A percentile compares a stretch with the other conserved stretches of the same genome.
Conservation (phyloP, 202 grass and related monocot genomes). For the Digitaria exilis region DNA sequence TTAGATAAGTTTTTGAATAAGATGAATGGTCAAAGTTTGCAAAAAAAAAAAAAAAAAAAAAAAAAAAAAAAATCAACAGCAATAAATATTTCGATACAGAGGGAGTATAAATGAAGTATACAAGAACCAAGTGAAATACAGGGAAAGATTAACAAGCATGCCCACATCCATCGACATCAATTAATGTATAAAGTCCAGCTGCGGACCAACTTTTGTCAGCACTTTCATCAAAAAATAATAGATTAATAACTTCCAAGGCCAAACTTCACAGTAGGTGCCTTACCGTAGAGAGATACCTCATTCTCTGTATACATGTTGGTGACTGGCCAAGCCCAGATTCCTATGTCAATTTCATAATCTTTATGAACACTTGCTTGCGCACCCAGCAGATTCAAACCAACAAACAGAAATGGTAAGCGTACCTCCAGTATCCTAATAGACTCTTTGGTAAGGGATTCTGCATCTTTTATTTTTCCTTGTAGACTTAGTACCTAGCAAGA, state of each 20-base stretch:
- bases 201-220: too few species aligned
- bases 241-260: neutral
- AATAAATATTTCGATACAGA: too few species aligned
- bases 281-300: conserved; percentile 70
- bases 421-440: conserved; percentile 97
- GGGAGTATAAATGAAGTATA: neutral
- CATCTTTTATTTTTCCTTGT: conserved; percentile 75
- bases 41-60: too few species aligned
- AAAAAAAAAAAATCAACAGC: too few species aligned
- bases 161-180: neutral
- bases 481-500: conserved; percentile 65
- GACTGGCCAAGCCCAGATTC: conserved; percentile 86
- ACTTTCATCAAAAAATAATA: neutral
- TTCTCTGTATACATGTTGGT: conserved; percentile 64
- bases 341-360: conserved; percentile 48
- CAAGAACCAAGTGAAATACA: neutral
- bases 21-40: too few species aligned
- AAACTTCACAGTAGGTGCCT: conserved; percentile 19
- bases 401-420: conserved; percentile 32
- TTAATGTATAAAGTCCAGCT: neutral
- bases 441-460: conserved; percentile 71
- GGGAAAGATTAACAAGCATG: neutral
- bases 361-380: conserved; percentile 23
- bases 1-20: too few species aligned
- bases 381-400: conserved; percentile 18